Evolutionary conservation across 306 rosid species (phyloP).

Genomic region (Lathyrus sativus): DNA sequence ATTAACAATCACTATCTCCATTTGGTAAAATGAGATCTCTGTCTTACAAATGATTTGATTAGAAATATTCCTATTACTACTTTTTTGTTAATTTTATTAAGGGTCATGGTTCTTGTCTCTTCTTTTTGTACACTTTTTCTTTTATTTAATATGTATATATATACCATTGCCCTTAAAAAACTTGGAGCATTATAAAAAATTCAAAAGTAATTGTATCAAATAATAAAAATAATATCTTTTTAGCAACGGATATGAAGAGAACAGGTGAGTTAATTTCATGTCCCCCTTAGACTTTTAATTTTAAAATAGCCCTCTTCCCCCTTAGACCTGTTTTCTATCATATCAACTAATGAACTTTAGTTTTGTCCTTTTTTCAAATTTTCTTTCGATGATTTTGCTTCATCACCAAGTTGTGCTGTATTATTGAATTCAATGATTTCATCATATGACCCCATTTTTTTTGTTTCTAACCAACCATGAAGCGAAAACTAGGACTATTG

Average conservation of each 20-base stretch:
- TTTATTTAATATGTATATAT: no score
- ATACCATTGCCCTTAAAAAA: no score
- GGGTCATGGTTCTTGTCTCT: no score
- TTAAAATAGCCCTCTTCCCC: not conserved
- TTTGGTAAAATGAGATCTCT: no score
- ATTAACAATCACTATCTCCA: no score
- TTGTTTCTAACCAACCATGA: conserved; percentile 5
- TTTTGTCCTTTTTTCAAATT: conserved; percentile 25
- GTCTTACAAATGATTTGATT: no score
- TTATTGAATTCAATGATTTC: conserved; percentile 32
- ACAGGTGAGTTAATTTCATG: not conserved
- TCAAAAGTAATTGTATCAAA: no score
- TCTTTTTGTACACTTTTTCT: no score
- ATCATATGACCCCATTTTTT: conserved; percentile 20
- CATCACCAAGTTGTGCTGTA: conserved; percentile 18
- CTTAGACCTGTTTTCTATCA: conserved; percentile 12
- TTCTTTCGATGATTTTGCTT: conserved; percentile 5
- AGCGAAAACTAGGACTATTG: not conserved
- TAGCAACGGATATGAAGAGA: not conserved
- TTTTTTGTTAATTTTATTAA: no score
- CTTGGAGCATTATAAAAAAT: no score
- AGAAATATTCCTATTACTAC: no score
- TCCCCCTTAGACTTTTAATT: conserved; percentile 12
- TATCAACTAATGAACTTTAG: not conserved
- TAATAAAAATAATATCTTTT: no score